Evolutionary conservation across 306 rosid species (phyloP).

Genomic region (Macrotyloma uniflorum): DNA sequence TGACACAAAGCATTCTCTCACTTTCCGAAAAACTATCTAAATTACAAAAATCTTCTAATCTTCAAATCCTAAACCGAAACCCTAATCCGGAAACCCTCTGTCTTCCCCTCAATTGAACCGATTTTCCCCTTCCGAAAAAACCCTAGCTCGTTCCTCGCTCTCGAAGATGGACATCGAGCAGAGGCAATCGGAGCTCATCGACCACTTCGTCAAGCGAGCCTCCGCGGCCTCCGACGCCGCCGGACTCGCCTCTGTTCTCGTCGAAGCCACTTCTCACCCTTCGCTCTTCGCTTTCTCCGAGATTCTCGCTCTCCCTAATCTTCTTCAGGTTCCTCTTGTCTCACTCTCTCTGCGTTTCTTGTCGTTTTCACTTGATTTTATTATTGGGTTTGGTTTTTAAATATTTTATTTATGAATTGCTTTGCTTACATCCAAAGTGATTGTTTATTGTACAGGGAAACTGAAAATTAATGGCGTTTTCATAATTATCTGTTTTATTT

Average conservation of each 20-base stretch:
- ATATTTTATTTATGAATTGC: background rate
- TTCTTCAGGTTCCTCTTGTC: constrained; percentile 58
- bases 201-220: constrained; percentile 81
- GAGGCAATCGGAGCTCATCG: constrained; percentile 89
- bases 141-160: background rate
- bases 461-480: background rate
- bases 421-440: background rate
- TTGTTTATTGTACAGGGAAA: background rate
- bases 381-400: background rate
- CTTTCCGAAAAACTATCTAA: background rate
- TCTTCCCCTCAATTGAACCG: background rate
- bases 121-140: background rate
- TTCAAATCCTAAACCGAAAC: constrained; percentile 19
- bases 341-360: background rate
- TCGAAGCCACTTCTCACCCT: constrained; percentile 87
- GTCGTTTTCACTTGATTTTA: background rate
- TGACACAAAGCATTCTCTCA: background rate
- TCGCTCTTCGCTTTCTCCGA: constrained; percentile 94
- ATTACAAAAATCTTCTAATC: background rate
- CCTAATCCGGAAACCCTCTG: background rate
- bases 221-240: constrained; percentile 58
- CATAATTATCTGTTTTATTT: background rate
- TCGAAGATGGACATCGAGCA: constrained; percentile 72
- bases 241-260: constrained; percentile 56
- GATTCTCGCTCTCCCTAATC: constrained; percentile 76